Base-by-base conservation (phyloP, 2,329 filamentous ascomycete genomes). In the Monosporascus sp. region DNA sequence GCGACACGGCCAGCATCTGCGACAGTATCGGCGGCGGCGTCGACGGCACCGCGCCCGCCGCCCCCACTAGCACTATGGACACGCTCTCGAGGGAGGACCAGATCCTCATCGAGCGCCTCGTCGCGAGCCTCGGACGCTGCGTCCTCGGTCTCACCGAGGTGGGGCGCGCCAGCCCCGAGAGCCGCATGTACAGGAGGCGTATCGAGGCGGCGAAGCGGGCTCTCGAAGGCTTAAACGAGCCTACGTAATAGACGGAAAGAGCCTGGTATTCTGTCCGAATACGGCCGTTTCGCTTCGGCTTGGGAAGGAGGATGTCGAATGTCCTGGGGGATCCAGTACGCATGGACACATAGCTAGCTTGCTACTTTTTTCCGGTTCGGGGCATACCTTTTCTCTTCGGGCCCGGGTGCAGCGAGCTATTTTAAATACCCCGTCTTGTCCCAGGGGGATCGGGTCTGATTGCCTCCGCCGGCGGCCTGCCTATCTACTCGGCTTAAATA, bases 151-250 rank as follows among this genome's bases (percentile, higher is more conserved):
- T 87, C 57, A 75, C 79, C 54, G 76, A 87, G 70, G 70, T 76
- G 50, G 74, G 81, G 58, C 72, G 72, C 58, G 71, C 79, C 54
- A 77, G 78, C 61, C 71, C 81, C 56, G 81, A 89, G 60, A 80
- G 78, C 49, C 77, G 85, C 52, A 76, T 86, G 55, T 84, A 88
- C 68, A 78, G 90, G 55, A 76, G 87, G 58, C 79, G 88, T 60
- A 78, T 96, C 49, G 89, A 95, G 60, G 82, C 84, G 50, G 91
- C 91, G 5, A 83, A 85, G 55, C 78, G 82, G 50, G 80, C 89
- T 3, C 74, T 96, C 31, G 89, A 93, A 60, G 89, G 89, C 5
- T 73, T 85, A 55, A 79, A 85, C 58, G 77, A 61, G 50, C 37
- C 54, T 7, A 45, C 50, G 27, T 60, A 58, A 63, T 56, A n/a